Percentiles rank a stretch among this genome's conserved stretches.
Conservation (phyloP, 768 basidiomycete genomes). For the Tremella fuciformis region DNA sequence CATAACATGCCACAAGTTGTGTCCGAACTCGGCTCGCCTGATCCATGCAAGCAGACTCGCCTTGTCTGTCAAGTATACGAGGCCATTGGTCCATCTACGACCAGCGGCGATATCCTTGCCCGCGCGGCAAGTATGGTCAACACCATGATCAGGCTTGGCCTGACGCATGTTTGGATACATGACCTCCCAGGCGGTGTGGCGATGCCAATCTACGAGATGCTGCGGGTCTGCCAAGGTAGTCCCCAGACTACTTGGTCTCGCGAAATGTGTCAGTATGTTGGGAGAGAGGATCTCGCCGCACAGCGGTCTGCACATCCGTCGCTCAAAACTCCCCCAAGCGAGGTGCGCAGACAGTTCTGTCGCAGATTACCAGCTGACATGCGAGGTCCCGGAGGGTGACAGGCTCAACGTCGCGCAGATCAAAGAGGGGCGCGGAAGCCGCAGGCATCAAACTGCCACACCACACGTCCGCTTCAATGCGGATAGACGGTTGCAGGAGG, state of each 20-base stretch:
- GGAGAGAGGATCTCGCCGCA: conserved; percentile 71
- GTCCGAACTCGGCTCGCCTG: conserved; percentile 20
- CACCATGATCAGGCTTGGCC: conserved; percentile 28
- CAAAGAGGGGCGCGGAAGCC: conserved; percentile 3
- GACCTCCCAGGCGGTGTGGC: conserved; percentile 43
- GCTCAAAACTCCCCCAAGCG: neutral
- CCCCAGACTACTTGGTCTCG: conserved; percentile 72
- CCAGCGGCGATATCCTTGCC: neutral
- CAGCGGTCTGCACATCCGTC: conserved; percentile 10
- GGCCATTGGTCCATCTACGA: conserved; percentile 3
- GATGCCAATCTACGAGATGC: conserved; percentile 75
- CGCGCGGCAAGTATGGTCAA: conserved; percentile 21
- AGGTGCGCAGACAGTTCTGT: neutral
- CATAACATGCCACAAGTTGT: neutral
- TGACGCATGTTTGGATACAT: conserved; percentile 33
- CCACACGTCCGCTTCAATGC: conserved; percentile 80
- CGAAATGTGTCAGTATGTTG: conserved; percentile 67
- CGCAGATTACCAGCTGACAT: neutral
- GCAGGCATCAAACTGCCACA: conserved; percentile 54
- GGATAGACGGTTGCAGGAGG: conserved; percentile 86
- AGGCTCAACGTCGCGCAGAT: conserved; percentile 25
- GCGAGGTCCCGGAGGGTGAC: neutral
- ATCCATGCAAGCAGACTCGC: conserved; percentile 20
- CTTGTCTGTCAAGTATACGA: conserved; percentile 26
- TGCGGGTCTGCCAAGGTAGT: conserved; percentile 75